Base-by-base conservation (phyloP, 2,329 filamentous ascomycete species). In the Colletotrichum liriopes region DNA sequence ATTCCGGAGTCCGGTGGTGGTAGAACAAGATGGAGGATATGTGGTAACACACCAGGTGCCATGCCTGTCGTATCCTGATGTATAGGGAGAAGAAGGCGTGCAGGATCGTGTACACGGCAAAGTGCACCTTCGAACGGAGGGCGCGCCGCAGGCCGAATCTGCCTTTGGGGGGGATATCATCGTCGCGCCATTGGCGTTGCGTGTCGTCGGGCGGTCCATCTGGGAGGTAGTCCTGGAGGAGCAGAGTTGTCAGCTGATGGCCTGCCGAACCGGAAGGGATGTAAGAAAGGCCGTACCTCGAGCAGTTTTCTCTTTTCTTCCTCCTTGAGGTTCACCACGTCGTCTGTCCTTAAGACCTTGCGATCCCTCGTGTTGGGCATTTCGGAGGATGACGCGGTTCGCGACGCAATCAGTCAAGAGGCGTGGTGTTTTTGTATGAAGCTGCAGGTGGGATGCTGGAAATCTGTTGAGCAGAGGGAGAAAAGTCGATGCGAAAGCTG, bases 1-100 rank as follows among this genome's bases (percentile, higher is more conserved):
- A 91, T 80, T 97, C 94, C 9, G 96, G 96, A 0, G 96, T 97
- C 64, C 94, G 93, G 82, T 99, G 96, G 84, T 99, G 97, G 84
- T 99, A 96, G 81, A 96, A 95, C 66, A 97, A 87, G 73, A 98
- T 89, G 12, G 94, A 93, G 65, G 94, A 90, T 74, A 96, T 85
- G 72, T 93, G 92, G 80, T 96, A 93, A 76, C 91, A 86, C 61
- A 97, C 88, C 11, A 92, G 90, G 81, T 96, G 93, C 84, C 94
- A 96, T 67, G 91, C 90, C 79, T 94, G 92, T 70, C 95, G 92
- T 71, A 94, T 83, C 74, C 95, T 93, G 76, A 98, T 92, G 81
- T 96, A 97, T 75, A 98, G 85, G 8, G 94, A 96, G 84, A 98
- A 98, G 76, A 98, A 81, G 74, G 93, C 88, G 78, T 98, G 94